A percentile compares a stretch with the other conserved stretches of the same genome.
These are phyloP conservation scores for Hordeum vulgare DNA, from an alignment of 176 grass and related monocot species.

Conservation along the genomic window MorexV3_pseudomolecules_assembly NC_058518.1:482284617-482285116, in stretches of 20 bases:
- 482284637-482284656: constrained; percentile 23
- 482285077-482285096: too few relatives aligned
- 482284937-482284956: constrained; percentile 79
- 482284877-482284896: not conserved
- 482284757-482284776: not conserved
- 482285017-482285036: constrained; percentile 70
- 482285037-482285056: constrained; percentile 70
- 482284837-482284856: too few relatives aligned
- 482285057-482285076: too few relatives aligned
- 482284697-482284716: constrained; percentile 73
- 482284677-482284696: constrained; percentile 78
- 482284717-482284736: constrained; percentile 59
- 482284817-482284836: not conserved
- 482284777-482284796: not conserved
- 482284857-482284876: too few relatives aligned
- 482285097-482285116: not conserved
- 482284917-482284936: constrained; percentile 83
- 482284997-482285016: constrained; percentile 69
- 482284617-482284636: not conserved
- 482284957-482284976: constrained; percentile 77
- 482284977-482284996: constrained; percentile 62
- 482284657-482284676: constrained; percentile 85
- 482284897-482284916: constrained; percentile 77
- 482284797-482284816: not conserved
- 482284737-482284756: not conserved